These are phyloP conservation scores for Neonectria coccinea DNA, from an alignment of 2,329 filamentous ascomycete genomes.

Conservation along the genomic window DNA sequence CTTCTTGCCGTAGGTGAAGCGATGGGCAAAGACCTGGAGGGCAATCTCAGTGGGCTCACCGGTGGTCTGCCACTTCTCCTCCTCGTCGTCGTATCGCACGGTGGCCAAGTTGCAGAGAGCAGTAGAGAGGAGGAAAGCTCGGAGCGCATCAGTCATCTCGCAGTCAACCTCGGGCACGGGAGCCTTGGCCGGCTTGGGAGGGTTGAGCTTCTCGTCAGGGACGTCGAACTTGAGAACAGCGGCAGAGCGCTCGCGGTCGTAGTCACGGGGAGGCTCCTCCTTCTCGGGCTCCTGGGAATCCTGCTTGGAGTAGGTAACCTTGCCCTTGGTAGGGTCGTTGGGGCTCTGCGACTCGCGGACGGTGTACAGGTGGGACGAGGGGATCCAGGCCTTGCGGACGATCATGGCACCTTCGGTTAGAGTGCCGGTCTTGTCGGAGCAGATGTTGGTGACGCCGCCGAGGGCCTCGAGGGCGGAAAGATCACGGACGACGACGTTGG, in stretches of 20 bases:
- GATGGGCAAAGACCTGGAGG: constrained; percentile 78
- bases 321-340: constrained; percentile 70
- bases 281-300: constrained; percentile 48
- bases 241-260: constrained; percentile 69
- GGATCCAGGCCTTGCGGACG: constrained; percentile 74
- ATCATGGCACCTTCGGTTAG: constrained; percentile 78
- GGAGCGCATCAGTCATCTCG: constrained; percentile 62
- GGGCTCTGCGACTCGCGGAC: constrained; percentile 72
- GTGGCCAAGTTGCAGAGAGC: constrained; percentile 76
- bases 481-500: constrained; percentile 74
- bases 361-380: constrained; percentile 66
- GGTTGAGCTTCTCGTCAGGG: constrained; percentile 66
- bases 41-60: constrained; percentile 82
- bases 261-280: constrained; percentile 63
- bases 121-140: constrained; percentile 65
- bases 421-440: constrained; percentile 80
- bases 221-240: constrained; percentile 72
- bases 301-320: constrained; percentile 60
- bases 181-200: constrained; percentile 43
- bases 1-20: constrained; percentile 72
- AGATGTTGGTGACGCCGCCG: constrained; percentile 78
- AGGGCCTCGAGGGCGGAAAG: constrained; percentile 76
- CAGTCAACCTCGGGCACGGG: constrained; percentile 53
- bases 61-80: constrained; percentile 72
- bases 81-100: constrained; percentile 65